Conservation (phyloP, 257 asterid species). For the Solanum appendiculatum region DNA sequence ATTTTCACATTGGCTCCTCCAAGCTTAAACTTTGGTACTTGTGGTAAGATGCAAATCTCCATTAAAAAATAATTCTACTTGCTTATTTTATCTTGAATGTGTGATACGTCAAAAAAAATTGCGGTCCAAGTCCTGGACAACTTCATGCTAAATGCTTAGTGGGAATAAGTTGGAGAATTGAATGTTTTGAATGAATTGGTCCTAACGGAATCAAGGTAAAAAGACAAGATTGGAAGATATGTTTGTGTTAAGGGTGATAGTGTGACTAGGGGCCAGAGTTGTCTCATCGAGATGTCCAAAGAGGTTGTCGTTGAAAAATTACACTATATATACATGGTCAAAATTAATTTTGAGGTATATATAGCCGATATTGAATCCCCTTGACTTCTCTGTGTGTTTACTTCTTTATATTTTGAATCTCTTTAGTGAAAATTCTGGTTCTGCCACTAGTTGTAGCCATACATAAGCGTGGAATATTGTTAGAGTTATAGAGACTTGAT, state of each 20-base stretch:
- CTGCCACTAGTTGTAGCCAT: background rate
- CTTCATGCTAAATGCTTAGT: background rate
- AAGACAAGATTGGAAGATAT: background rate
- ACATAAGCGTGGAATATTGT: background rate
- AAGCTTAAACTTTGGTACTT: background rate
- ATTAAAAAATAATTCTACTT: background rate
- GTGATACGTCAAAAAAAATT: background rate
- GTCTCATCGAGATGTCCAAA: background rate
- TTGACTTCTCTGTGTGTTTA: background rate
- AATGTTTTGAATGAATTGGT: background rate
- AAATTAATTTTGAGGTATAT: background rate
- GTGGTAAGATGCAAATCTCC: background rate
- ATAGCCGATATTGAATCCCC: background rate
- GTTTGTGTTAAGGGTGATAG: background rate
- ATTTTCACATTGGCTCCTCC: background rate
- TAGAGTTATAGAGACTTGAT: too few relatives aligned
- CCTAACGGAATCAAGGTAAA: background rate
- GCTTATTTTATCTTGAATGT: background rate
- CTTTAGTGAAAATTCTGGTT: background rate
- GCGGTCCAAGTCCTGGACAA: background rate
- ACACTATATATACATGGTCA: background rate
- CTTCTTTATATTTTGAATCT: background rate
- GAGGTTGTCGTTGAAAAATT: background rate
- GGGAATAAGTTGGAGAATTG: background rate
- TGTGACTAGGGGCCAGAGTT: background rate